Percentiles rank a stretch among this genome's conserved stretches.
Evolutionary conservation across 495 filamentous ascomycete species (phyloP).

Genomic region (Talaromyces liani): DNA sequence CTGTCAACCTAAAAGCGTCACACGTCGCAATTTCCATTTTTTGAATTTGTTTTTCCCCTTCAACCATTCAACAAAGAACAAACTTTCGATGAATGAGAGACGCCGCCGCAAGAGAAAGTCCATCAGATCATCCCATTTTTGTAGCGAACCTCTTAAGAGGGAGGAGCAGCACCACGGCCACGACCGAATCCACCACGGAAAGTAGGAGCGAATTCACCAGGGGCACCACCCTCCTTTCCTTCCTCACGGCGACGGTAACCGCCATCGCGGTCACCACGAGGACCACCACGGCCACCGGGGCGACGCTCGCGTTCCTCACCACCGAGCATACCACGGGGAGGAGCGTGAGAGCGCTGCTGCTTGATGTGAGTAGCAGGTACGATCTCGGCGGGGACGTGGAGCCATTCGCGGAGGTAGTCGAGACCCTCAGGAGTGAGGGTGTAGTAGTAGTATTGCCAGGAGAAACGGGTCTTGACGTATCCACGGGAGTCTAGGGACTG

Average conservation of each 20-base stretch:
- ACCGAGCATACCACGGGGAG: slow-evolving; percentile 96
- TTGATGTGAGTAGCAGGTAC: slow-evolving; percentile 99
- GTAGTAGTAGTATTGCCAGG: slow-evolving; percentile 99
- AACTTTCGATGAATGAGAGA: slow-evolving; percentile 1
- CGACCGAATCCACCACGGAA: slow-evolving; percentile 95
- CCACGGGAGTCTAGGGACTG: slow-evolving; percentile 97
- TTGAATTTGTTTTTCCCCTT: not conserved
- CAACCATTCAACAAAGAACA: slow-evolving; percentile 3
- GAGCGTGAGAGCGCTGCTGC: slow-evolving; percentile 97
- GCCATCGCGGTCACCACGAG: slow-evolving; percentile 81
- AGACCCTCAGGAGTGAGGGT: slow-evolving; percentile 98
- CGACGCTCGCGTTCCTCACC: slow-evolving; percentile 81
- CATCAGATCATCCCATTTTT: not conserved
- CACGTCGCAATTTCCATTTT: not conserved
- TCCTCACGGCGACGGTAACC: slow-evolving; percentile 85
- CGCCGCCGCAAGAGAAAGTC: slow-evolving; percentile 19
- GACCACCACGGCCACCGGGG: slow-evolving; percentile 56
- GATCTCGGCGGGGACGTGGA: slow-evolving; percentile 98
- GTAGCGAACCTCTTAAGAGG: slow-evolving; percentile 25
- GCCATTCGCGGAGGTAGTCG: slow-evolving; percentile 99
- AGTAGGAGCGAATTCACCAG: slow-evolving; percentile 88
- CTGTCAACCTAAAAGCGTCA: not conserved
- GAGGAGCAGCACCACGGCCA: slow-evolving; percentile 73
- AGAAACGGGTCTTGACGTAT: slow-evolving; percentile 99
- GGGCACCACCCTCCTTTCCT: slow-evolving; percentile 91